Evolutionary conservation across 1,139 yeast genomes (phyloP).

Genomic region (Pichia cactophila): DNA sequence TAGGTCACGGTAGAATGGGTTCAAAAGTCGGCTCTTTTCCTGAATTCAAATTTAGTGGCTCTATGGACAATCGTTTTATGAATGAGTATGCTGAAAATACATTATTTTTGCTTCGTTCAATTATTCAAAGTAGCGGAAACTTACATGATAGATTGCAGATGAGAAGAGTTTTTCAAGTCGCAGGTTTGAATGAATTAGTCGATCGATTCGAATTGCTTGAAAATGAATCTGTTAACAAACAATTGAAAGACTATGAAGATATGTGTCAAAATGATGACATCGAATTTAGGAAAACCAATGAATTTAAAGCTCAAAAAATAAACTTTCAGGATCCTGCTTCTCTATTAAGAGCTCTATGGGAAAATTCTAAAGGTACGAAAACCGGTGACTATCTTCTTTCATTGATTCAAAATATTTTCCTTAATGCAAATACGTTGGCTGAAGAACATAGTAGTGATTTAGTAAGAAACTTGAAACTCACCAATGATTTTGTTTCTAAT

Average conservation of each 20-base stretch:
- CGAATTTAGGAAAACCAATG: conserved; percentile 53
- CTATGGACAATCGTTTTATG: conserved; percentile 59
- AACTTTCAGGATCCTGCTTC: conserved; percentile 74
- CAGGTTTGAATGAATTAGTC: conserved; percentile 64
- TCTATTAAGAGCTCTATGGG: conserved; percentile 61
- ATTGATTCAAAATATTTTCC: conserved; percentile 75
- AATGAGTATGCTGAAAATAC: conserved; percentile 77
- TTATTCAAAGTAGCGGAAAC: conserved; percentile 61
- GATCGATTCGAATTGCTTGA: conserved; percentile 55
- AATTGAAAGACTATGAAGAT: conserved; percentile 57
- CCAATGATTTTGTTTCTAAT: conserved; percentile 79
- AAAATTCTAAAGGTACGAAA: conserved; percentile 60
- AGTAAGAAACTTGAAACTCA: conserved; percentile 62
- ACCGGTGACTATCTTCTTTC: conserved; percentile 68
- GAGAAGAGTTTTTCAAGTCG: conserved; percentile 68
- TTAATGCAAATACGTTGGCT: conserved; percentile 52
- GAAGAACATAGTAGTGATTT: conserved; percentile 41
- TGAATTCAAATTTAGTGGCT: conserved; percentile 62
- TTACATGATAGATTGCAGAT: conserved; percentile 63
- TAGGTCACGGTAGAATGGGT: conserved; percentile 85
- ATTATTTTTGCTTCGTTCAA: conserved; percentile 65
- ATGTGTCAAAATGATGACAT: conserved; percentile 65
- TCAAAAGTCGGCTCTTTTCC: conserved; percentile 90
- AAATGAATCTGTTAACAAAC: conserved; percentile 57
- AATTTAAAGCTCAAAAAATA: conserved; percentile 47